These are phyloP conservation scores for Mortierella sp. DNA, from an alignment of 371 early-diverging fungal genomes.

Conservation along the genomic window DNA sequence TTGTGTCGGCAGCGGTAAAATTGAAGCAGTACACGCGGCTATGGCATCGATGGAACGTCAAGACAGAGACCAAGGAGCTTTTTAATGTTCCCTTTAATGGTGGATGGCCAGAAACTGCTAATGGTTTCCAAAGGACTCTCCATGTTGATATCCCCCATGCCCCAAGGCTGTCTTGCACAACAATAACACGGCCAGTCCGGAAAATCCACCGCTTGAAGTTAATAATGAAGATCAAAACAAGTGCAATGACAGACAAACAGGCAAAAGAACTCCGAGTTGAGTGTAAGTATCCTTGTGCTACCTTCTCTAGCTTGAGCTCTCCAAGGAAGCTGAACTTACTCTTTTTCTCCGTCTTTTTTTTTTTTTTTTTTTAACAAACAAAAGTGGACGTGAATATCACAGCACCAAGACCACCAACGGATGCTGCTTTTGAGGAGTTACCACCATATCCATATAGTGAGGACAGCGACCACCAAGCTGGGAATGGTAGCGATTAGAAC, in stretches of 20 bases:
- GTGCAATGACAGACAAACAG: slow-evolving; percentile 23
- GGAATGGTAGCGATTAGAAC: slow-evolving; percentile 20
- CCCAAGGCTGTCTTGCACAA: slow-evolving; percentile 36
- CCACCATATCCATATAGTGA: slow-evolving; percentile 26
- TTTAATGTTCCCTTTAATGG: slow-evolving; percentile 15
- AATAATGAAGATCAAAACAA: slow-evolving; percentile 30
- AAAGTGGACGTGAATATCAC: slow-evolving; percentile 29
- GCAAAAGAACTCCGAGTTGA: slow-evolving; percentile 39
- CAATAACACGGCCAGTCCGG: slow-evolving; percentile 25
- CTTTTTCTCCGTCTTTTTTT: neutral
- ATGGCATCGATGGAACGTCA: slow-evolving; percentile 36
- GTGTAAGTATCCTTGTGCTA: slow-evolving; percentile 12
- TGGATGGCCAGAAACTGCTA: slow-evolving; percentile 17
- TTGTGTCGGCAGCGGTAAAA: slow-evolving; percentile 29
- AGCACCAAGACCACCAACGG: slow-evolving; percentile 37
- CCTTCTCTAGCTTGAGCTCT: neutral
- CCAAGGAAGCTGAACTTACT: neutral
- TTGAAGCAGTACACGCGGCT: slow-evolving; percentile 44
- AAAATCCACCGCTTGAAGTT: slow-evolving; percentile 41
- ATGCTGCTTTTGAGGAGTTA: slow-evolving; percentile 6
- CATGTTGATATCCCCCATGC: slow-evolving; percentile 28
- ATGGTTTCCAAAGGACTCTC: slow-evolving; percentile 32
- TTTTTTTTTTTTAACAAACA: neutral
- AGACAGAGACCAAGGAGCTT: slow-evolving; percentile 32
- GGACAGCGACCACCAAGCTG: slow-evolving; percentile 6